Percentiles rank a stretch among this genome's conserved stretches.
These are phyloP conservation scores for Lipomyces spencermartinsiae DNA, from an alignment of 805 yeast species.

Conservation along the genomic window DNA sequence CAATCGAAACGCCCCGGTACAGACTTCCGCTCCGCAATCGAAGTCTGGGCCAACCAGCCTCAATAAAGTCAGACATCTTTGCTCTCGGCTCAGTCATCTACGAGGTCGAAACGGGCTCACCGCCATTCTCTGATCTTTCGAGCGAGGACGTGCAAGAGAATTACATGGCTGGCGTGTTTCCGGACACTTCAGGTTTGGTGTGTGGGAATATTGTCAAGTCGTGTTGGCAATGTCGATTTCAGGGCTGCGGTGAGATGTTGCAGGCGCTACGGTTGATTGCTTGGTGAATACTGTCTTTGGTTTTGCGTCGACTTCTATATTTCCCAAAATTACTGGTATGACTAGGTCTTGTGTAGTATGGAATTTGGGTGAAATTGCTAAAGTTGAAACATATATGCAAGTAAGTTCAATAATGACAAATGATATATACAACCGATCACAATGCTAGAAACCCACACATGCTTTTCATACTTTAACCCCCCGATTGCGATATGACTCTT, in stretches of 20 bases:
- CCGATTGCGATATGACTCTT: not conserved
- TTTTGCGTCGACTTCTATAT: not conserved
- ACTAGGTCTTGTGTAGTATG: not conserved
- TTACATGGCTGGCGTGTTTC: conserved; percentile 2
- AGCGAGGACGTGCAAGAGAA: conserved; percentile 3
- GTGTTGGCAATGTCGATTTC: not conserved
- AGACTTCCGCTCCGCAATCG: not conserved
- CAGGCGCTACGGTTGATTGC: not conserved
- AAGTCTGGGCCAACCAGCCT: not conserved
- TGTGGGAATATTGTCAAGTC: not conserved
- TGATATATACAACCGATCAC: not conserved
- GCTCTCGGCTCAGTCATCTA: conserved; percentile 7
- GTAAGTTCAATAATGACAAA: not conserved
- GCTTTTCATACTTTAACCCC: not conserved
- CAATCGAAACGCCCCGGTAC: conserved; percentile 4
- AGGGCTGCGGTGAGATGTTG: not conserved
- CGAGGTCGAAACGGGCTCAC: conserved; percentile 1
- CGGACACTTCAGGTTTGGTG: not conserved
- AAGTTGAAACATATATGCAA: not conserved
- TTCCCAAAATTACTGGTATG: not conserved
- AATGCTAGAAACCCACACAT: not conserved
- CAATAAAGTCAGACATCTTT: conserved; percentile 8
- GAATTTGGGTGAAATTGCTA: not conserved
- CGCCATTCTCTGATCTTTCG: conserved; percentile 1
- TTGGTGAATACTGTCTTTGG: not conserved